A percentile compares a stretch with the other conserved stretches of the same genome.
Evolutionary conservation across 331 rosid species (phyloP).

Genomic region (Malus hybrid): DNA sequence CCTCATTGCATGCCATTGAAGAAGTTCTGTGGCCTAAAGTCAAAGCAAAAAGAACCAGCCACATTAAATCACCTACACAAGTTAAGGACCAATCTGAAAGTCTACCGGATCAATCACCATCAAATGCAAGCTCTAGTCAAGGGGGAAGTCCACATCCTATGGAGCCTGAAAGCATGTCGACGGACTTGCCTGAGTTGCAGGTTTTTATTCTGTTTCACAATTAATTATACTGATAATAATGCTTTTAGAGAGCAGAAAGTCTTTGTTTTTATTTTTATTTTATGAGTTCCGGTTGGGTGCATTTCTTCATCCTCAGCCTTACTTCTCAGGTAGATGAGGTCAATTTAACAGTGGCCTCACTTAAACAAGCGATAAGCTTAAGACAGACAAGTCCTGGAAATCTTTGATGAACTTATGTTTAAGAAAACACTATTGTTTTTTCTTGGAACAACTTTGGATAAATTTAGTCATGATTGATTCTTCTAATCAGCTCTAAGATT

Average conservation of each 20-base stretch:
- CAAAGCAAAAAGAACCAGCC: conserved; percentile 22
- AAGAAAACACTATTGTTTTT: conserved; percentile 1
- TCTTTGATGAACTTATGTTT: conserved; percentile 36
- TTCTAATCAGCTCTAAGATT: background rate
- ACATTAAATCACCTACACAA: conserved; percentile 22
- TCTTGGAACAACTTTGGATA: no score
- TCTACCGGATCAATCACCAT: conserved; percentile 34
- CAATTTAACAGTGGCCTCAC: conserved; percentile 12
- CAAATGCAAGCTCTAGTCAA: conserved; percentile 38
- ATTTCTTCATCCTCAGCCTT: background rate
- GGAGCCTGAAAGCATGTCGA: conserved; percentile 28
- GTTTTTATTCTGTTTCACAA: conserved; percentile 22
- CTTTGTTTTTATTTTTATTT: background rate
- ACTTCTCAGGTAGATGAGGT: conserved; percentile 35
- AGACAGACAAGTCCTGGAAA: conserved; percentile 20
- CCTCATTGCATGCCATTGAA: conserved; percentile 66
- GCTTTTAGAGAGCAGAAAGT: background rate
- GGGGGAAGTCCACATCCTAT: conserved; percentile 25
- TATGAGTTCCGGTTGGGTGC: background rate
- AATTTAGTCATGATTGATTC: background rate
- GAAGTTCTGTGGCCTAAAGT: conserved; percentile 70
- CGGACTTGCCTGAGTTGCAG: conserved; percentile 50
- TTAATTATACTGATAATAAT: background rate
- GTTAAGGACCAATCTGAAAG: conserved; percentile 32
- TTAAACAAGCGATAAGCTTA: conserved; percentile 28